Percentiles rank a stretch among this genome's conserved stretches.
Evolutionary conservation across 345 rosid species (phyloP).

Genomic region (Melaleuca alternifolia): DNA sequence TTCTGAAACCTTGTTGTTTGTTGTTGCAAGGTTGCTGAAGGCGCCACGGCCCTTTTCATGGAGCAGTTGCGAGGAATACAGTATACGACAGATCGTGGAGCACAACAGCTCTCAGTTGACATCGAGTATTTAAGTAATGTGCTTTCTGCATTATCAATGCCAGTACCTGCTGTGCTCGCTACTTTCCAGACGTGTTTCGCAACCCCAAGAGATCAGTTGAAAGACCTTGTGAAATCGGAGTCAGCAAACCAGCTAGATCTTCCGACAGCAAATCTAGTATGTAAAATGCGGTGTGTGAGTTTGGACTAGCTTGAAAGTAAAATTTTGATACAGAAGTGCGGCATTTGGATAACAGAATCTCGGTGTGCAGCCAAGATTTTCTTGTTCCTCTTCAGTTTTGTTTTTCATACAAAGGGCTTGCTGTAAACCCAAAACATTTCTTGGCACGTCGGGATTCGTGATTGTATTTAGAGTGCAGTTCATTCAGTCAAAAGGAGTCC

Average conservation of each 20-base stretch:
- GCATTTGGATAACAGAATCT: neutral
- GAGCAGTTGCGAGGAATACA: conserved; percentile 94
- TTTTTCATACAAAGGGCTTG: neutral
- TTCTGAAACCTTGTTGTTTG: neutral
- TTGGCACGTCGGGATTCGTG: neutral
- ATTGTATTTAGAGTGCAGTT: neutral
- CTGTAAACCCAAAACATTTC: neutral
- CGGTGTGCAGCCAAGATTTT: neutral
- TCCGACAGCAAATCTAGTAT: conserved; percentile 76
- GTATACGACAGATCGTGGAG: conserved; percentile 81
- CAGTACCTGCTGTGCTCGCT: conserved; percentile 59
- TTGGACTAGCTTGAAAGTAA: conserved; percentile 35
- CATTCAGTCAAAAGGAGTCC: neutral
- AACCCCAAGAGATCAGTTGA: conserved; percentile 71
- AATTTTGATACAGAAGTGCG: neutral
- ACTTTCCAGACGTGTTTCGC: conserved; percentile 84
- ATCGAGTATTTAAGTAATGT: conserved; percentile 94
- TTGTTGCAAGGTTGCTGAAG: conserved; percentile 70
- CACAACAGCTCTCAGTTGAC: conserved; percentile 80
- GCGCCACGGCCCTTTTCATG: conserved; percentile 84
- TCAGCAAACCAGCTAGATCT: conserved; percentile 66
- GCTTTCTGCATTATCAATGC: conserved; percentile 89
- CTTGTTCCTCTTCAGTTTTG: neutral
- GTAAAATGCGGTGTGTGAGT: conserved; percentile 71
- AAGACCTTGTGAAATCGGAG: conserved; percentile 57